Percentiles rank a stretch among this genome's conserved stretches.
Evolutionary conservation across 163 green algal genomes (phyloP).

Genomic region (Volvox carteri): DNA sequence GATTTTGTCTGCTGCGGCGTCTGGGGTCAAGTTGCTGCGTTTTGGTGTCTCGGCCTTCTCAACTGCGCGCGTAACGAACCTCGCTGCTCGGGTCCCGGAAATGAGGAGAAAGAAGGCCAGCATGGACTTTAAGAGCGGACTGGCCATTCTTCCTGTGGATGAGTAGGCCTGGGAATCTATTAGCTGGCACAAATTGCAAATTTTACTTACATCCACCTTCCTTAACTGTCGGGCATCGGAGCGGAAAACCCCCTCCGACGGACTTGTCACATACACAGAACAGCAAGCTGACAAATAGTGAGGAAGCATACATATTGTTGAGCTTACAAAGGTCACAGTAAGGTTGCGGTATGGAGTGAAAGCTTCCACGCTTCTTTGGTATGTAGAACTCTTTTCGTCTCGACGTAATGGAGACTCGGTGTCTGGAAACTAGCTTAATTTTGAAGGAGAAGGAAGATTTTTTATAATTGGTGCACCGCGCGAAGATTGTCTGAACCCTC

Average conservation of each 20-base stretch:
- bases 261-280: too few species aligned
- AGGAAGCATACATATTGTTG: too few species aligned
- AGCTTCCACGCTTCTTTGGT: too few species aligned
- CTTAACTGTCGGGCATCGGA: neutral
- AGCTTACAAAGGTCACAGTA: too few species aligned
- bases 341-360: too few species aligned
- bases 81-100: neutral
- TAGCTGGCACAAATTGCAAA: neutral
- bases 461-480: neutral
- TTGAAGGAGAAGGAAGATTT: too few species aligned
- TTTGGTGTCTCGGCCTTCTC: conserved; percentile 4
- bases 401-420: too few species aligned
- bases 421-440: too few species aligned
- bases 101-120: neutral
- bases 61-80: conserved; percentile 7
- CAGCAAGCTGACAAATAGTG: too few species aligned
- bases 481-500: neutral
- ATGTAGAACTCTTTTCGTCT: too few species aligned
- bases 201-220: neutral
- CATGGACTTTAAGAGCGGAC: neutral
- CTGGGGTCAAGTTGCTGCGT: neutral
- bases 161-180: neutral
- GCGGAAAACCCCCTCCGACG: too few species aligned
- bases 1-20: conserved; percentile 10
- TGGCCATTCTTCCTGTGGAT: neutral